A percentile compares a stretch with the other conserved stretches of the same genome.
Conservation (phyloP, 257 asterid genomes). For the Osmanthus fragrans region DNA sequence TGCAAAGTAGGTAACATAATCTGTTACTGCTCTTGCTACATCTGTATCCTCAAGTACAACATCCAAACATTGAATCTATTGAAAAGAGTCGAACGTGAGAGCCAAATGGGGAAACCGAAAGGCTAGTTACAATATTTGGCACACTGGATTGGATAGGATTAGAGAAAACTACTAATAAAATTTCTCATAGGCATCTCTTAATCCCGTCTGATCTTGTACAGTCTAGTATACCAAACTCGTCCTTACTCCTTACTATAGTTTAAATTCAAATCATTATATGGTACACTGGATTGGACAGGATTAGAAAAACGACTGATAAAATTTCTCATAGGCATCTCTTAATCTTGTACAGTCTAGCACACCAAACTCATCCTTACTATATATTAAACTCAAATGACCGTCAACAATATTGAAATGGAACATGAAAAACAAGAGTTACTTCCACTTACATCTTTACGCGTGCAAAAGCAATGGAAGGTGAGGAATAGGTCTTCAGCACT, state of each 20-base stretch:
- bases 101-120: neutral
- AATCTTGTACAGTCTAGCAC: neutral
- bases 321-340: neutral
- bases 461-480: constrained; percentile 77
- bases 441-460: constrained; percentile 70
- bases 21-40: constrained; percentile 63
- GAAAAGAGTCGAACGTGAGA: neutral
- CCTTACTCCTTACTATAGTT: neutral
- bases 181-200: neutral
- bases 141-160: neutral
- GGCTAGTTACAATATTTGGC: neutral
- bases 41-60: constrained; percentile 66
- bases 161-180: neutral
- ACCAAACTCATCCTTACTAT: neutral
- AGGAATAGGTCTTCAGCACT: constrained; percentile 60
- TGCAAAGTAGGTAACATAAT: constrained; percentile 63
- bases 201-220: neutral
- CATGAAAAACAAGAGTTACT: neutral
- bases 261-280: neutral
- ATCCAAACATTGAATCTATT: constrained; percentile 68
- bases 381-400: neutral
- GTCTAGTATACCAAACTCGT: neutral
- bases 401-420: neutral
- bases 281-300: too few species aligned
- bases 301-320: neutral